These are phyloP conservation scores for Globisporangium nagaii DNA, from an alignment of 352 stramenopile genomes.

Conservation along the genomic window DNA sequence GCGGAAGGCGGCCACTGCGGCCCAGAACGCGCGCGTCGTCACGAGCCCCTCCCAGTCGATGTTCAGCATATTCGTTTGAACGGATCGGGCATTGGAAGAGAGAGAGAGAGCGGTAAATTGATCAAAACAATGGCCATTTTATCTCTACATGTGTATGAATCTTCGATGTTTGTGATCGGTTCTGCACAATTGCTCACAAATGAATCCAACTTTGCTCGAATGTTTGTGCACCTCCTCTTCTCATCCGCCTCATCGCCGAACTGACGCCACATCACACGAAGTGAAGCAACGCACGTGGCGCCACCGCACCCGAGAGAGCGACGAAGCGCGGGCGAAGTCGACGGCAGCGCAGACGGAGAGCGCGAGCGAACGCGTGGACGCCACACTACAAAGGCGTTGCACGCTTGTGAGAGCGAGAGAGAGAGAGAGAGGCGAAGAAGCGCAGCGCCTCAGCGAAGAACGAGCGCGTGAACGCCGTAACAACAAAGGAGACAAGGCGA, in stretches of 20 bases:
- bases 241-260: not conserved
- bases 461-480: not conserved
- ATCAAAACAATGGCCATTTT: too few species aligned
- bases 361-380: too few species aligned
- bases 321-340: not conserved
- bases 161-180: too few species aligned
- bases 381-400: too few species aligned
- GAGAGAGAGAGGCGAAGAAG: not conserved
- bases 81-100: too few species aligned
- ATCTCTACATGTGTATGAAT: too few species aligned
- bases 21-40: constrained; percentile 40
- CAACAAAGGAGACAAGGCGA: not conserved
- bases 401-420: not conserved
- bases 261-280: not conserved
- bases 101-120: too few species aligned
- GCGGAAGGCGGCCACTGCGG: constrained; percentile 50
- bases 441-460: not conserved
- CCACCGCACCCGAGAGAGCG: not conserved
- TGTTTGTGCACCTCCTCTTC: too few species aligned
- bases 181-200: too few species aligned
- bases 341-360: not conserved
- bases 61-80: not conserved
- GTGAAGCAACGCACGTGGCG: not conserved
- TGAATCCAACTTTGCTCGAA: too few species aligned
- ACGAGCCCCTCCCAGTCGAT: constrained; percentile 23